Conservation (phyloP, 179 eudicot species). For the Amaranthus tricolor region DNA sequence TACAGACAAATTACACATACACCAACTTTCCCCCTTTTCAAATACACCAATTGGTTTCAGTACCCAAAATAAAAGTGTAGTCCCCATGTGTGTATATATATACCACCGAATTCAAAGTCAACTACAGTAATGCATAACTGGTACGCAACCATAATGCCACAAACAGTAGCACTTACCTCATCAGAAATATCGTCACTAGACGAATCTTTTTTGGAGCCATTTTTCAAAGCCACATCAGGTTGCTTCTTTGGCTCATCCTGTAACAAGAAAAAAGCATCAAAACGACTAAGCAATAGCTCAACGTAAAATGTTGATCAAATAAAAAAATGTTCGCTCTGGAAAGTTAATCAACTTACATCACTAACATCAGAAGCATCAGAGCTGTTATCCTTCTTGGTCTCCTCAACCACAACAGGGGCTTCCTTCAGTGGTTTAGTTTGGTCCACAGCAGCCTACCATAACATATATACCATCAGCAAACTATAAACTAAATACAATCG, state of each 20-base stretch:
- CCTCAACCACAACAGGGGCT: constrained; percentile 22
- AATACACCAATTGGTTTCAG: too few species aligned
- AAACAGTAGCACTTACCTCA: constrained; percentile 8
- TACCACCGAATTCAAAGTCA: background rate
- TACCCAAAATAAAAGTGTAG: too few species aligned
- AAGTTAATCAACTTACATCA: constrained; percentile 2
- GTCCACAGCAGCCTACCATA: constrained; percentile 24
- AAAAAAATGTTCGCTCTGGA: background rate
- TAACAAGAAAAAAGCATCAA: background rate
- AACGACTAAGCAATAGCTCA: background rate
- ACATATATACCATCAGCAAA: background rate
- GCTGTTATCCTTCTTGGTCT: constrained; percentile 25
- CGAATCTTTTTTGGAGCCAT: constrained; percentile 22
- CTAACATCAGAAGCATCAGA: constrained; percentile 26
- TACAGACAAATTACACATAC: too few species aligned
- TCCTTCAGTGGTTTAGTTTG: constrained; percentile 23
- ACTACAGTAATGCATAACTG: background rate
- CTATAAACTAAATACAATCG: background rate
- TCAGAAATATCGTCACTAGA: constrained; percentile 23
- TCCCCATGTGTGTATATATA: too few species aligned
- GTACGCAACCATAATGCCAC: background rate
- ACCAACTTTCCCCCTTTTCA: too few species aligned
- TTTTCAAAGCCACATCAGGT: constrained; percentile 20
- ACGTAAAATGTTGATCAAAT: background rate
- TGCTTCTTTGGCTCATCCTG: constrained; percentile 20